Base-by-base conservation (phyloP, 352 stramenopile genomes). In the Globisporangium sylvaticum region DNA sequence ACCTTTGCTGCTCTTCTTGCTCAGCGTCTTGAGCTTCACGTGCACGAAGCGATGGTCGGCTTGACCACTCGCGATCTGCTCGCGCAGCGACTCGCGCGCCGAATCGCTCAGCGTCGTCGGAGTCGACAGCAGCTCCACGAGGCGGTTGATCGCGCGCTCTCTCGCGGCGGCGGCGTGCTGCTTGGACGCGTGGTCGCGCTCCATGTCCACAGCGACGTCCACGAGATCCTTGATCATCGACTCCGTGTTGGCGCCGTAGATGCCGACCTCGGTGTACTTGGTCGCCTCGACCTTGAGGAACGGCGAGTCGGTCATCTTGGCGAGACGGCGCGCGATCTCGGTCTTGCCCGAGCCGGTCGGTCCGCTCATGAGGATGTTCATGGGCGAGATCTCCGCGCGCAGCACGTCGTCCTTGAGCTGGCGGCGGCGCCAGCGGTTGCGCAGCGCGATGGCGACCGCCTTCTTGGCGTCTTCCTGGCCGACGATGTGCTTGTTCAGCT, bases 351-450 rank as follows among this genome's bases (percentile, higher is more conserved):
- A 98, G 39, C 97, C 98, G 25, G 97, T 99, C 25, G 97, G 97
- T 1, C 98, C 98, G 68, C 98, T 99, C 96, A 99, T 99, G 46
- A 99, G 84, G 58, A 99, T 99, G 79, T 99, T 99, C 79, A 99
- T 98, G 52, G 98, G 98, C 27, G 97, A 98, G 50, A 98, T 92
- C 71, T 97, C 90, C n/a, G 78, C 74, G 14, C 78, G 77, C 61
- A 97, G 70, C 37, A 72, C 70, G 53, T 97, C 90, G 59, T 94
- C 91, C 29, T 85, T 74, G 15, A 99, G 82, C 73, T 99, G 97
- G 25, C 94, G 88, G 12, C 98, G 91, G 58, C 98, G 91, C 97
- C 97, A 99, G 65, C 98, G 89, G 78, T 99, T 99, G 72, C 97
- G 89, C 78, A 99, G 83, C 48, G 98, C 97, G 69, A 99, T 99